phyloP scores from a whole-genome alignment of 805 yeast species.

The Candida maris region DNA sequence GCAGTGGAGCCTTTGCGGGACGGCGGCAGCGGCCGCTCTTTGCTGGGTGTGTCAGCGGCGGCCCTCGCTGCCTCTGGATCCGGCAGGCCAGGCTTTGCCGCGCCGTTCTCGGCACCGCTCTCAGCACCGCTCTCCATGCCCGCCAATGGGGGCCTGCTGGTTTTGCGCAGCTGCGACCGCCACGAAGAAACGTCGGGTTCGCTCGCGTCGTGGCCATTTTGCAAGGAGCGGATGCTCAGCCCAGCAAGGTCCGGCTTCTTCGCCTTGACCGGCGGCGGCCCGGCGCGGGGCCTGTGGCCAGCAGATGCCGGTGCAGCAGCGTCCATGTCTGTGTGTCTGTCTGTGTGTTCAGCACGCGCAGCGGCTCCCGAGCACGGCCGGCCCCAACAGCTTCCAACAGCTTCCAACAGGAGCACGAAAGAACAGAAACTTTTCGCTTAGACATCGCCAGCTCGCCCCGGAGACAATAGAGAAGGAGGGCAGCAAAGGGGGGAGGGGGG shows the following conservation, averaged over 20 bases:
- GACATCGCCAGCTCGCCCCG: too few species aligned
- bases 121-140: slow-evolving; percentile 7
- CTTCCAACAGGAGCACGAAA: too few species aligned
- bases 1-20: neutral
- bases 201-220: neutral
- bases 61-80: neutral
- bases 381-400: too few species aligned
- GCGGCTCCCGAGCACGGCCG: too few species aligned
- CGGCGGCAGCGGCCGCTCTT: too few species aligned
- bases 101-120: neutral
- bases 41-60: too few species aligned
- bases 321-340: neutral
- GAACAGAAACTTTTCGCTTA: too few species aligned
- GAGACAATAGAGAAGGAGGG: too few species aligned
- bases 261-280: slow-evolving; percentile 23
- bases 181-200: slow-evolving; percentile 13
- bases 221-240: neutral
- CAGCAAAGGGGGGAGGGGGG: too few species aligned
- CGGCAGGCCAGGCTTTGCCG: neutral
- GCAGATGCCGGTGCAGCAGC: neutral
- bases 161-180: slow-evolving; percentile 15
- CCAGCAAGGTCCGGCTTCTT: slow-evolving; percentile 23
- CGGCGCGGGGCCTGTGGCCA: neutral
- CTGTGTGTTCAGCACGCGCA: too few species aligned
- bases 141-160: slow-evolving; percentile 8